phyloP scores from a whole-genome alignment of 139 green algal genomes.

The Coelastrella sp. region DNA sequence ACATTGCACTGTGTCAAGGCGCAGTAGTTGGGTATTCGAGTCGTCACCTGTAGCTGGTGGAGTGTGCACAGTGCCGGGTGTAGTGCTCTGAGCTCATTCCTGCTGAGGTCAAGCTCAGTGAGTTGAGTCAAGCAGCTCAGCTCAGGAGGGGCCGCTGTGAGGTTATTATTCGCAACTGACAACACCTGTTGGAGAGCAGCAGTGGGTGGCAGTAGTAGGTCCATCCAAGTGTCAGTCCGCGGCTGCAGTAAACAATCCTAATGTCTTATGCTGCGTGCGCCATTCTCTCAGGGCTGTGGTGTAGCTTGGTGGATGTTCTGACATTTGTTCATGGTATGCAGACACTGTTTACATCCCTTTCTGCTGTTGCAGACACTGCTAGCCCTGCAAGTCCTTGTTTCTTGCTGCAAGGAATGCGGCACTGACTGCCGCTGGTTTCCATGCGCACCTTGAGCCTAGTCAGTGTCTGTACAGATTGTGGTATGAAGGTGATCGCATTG shows the following conservation, averaged over 20 bases:
- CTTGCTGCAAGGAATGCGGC: no score
- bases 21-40: background rate
- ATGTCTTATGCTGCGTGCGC: background rate
- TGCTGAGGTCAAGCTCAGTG: constrained; percentile 39
- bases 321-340: background rate
- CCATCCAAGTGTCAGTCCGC: background rate
- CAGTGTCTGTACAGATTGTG: constrained; percentile 36
- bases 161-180: constrained; percentile 45
- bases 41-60: background rate
- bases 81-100: constrained; percentile 47
- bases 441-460: constrained; percentile 40
- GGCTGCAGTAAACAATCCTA: background rate
- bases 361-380: background rate
- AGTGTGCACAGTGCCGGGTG: constrained; percentile 5
- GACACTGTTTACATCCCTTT: background rate
- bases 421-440: background rate
- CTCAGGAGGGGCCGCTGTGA: constrained; percentile 42
- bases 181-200: constrained; percentile 43
- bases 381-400: background rate
- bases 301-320: background rate
- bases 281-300: background rate
- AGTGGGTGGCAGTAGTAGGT: background rate
- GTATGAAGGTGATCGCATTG: constrained; percentile 28
- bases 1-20: background rate
- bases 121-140: constrained; percentile 43